phyloP scores from a whole-genome alignment of 352 stramenopile genomes.

The Elongisporangium senticosum region DNA sequence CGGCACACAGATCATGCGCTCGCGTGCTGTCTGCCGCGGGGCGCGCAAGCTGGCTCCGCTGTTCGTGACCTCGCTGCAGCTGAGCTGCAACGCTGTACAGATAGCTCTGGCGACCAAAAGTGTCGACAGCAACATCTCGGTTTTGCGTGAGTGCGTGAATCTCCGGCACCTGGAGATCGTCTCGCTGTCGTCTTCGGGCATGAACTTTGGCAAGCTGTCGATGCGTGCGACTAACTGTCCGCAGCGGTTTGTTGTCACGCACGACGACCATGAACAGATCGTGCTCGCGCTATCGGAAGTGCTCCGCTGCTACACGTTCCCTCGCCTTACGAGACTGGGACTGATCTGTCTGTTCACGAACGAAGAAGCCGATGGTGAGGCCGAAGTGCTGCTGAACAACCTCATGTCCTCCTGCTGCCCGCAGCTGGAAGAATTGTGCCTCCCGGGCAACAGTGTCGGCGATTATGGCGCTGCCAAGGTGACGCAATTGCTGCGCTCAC shows the following conservation, averaged over 20 bases:
- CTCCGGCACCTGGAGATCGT: conserved; percentile 71
- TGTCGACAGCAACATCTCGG: conserved; percentile 15
- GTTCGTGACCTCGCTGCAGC: conserved; percentile 67
- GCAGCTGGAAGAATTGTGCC: conserved; percentile 66
- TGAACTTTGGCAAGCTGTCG: conserved; percentile 78
- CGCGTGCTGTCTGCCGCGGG: conserved; percentile 42
- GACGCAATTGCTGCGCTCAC: conserved; percentile 74
- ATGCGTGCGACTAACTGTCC: conserved; percentile 82
- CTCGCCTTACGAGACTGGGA: conserved; percentile 46
- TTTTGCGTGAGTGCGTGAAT: conserved; percentile 60
- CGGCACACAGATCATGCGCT: conserved; percentile 72
- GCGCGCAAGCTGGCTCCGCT: conserved; percentile 36
- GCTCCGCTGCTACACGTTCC: conserved; percentile 54
- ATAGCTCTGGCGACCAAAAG: conserved; percentile 40
- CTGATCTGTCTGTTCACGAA: conserved; percentile 84
- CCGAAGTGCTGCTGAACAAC: conserved; percentile 75
- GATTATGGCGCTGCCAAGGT: conserved; percentile 82
- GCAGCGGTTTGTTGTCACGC: conserved; percentile 82
- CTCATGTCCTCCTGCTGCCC: conserved; percentile 77
- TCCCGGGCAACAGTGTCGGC: conserved; percentile 81
- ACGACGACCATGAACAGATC: conserved; percentile 86
- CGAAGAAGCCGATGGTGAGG: conserved; percentile 79
- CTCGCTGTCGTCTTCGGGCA: conserved; percentile 63
- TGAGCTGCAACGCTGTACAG: conserved; percentile 77
- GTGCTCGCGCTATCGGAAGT: conserved; percentile 64